Evolutionary conservation across 345 rosid genomes (phyloP).

Genomic region (Combretum micranthum): DNA sequence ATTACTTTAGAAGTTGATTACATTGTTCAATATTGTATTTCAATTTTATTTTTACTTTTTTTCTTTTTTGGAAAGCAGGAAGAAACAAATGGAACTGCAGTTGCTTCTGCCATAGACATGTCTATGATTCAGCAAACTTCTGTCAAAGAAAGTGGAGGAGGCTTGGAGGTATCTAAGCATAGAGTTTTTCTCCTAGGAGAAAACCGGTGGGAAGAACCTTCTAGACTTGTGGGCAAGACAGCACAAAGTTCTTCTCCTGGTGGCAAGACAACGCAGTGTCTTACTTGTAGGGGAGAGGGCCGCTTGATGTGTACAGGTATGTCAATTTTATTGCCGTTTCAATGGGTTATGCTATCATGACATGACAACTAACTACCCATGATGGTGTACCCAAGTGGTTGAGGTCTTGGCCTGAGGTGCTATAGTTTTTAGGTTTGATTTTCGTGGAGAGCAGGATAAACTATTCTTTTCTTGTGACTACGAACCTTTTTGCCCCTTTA

Average conservation of each 20-base stretch:
- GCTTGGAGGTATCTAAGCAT: conserved; percentile 34
- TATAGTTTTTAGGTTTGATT: no score
- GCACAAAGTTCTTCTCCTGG: conserved; percentile 22
- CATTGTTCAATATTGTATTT: background rate
- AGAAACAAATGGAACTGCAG: conserved; percentile 54
- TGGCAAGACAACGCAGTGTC: conserved; percentile 32
- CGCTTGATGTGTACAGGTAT: conserved; percentile 76
- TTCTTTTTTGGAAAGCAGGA: conserved; percentile 18
- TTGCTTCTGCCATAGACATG: conserved; percentile 39
- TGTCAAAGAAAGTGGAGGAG: conserved; percentile 31
- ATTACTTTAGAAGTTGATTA: no score
- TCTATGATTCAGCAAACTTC: conserved; percentile 37
- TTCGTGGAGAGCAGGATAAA: no score
- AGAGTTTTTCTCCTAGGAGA: conserved; percentile 91
- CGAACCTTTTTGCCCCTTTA: no score
- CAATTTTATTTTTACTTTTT: background rate
- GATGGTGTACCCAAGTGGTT: no score
- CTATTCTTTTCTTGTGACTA: no score
- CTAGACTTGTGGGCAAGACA: conserved; percentile 44
- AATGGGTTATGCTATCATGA: no score
- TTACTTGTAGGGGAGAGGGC: conserved; percentile 80
- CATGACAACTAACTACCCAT: no score
- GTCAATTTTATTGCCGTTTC: background rate
- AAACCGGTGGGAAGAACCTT: conserved; percentile 93
- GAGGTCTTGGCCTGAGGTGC: no score